Percentiles rank a stretch among this genome's conserved stretches.
phyloP scores from a whole-genome alignment of 1,284 basidiomycete species.

The Mycena sp. region DNA sequence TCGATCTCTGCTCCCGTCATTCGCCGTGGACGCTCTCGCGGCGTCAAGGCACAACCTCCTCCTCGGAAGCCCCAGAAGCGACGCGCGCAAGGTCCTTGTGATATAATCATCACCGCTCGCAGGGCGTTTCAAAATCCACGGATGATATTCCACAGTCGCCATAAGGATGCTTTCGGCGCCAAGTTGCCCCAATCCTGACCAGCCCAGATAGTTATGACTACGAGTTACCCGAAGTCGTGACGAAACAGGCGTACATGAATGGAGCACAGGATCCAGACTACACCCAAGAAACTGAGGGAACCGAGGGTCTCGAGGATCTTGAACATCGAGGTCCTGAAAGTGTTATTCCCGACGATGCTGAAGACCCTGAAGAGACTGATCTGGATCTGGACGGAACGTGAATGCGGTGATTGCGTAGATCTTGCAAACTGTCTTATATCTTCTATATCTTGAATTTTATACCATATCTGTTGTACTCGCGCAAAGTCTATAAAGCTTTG shows the following conservation, averaged over 20 bases:
- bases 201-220: constrained; percentile 19
- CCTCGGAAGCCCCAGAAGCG: constrained; percentile 1
- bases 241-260: background rate
- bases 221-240: constrained; percentile 11
- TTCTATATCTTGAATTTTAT: constrained; percentile 26
- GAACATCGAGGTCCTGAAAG: background rate
- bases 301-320: background rate
- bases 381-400: background rate
- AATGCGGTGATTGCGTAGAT: too few species aligned
- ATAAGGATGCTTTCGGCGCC: constrained; percentile 16
- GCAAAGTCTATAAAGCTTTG: constrained; percentile 5
- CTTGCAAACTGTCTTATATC: too few species aligned
- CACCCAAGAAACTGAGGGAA: constrained; percentile 11
- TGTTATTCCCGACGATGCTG: background rate
- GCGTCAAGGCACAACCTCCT: background rate
- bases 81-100: background rate
- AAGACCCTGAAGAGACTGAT: background rate
- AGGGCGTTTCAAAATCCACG: constrained; percentile 7
- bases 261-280: background rate
- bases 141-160: constrained; percentile 9
- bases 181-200: constrained; percentile 7
- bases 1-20: constrained; percentile 35
- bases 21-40: constrained; percentile 29
- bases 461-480: constrained; percentile 22
- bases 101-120: background rate